Percentiles rank a stretch among this genome's conserved stretches.
Evolutionary conservation across 208 protist genomes (phyloP).

Genomic region (Leptomonas seymouri): DNA sequence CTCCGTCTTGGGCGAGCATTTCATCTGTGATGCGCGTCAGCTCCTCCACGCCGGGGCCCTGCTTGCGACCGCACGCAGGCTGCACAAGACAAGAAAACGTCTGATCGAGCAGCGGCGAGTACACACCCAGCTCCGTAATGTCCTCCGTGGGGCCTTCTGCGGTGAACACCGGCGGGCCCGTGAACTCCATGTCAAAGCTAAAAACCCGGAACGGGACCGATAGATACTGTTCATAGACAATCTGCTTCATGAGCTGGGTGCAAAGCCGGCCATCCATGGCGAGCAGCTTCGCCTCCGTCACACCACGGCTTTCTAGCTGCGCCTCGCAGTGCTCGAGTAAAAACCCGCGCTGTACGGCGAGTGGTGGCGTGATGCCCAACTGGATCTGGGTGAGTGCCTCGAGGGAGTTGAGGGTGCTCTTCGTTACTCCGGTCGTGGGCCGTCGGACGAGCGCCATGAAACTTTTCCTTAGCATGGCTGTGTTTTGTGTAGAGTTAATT

Average conservation of each 20-base stretch:
- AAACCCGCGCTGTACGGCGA: slow-evolving; percentile 74
- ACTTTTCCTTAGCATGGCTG: background rate
- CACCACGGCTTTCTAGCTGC: slow-evolving; percentile 67
- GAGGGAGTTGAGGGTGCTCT: slow-evolving; percentile 53
- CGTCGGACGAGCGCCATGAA: background rate
- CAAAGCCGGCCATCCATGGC: slow-evolving; percentile 82
- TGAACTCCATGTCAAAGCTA: slow-evolving; percentile 92
- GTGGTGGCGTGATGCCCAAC: slow-evolving; percentile 75
- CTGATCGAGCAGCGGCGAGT: slow-evolving; percentile 72
- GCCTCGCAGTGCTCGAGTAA: slow-evolving; percentile 74
- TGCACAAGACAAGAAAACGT: slow-evolving; percentile 76
- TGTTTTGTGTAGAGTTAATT: no score
- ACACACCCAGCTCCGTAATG: slow-evolving; percentile 89
- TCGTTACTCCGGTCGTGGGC: background rate
- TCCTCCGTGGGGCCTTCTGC: slow-evolving; percentile 86
- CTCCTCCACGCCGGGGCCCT: slow-evolving; percentile 61
- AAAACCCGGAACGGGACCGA: slow-evolving; percentile 86
- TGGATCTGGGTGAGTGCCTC: slow-evolving; percentile 87
- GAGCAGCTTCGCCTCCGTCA: slow-evolving; percentile 78
- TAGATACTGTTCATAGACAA: slow-evolving; percentile 86
- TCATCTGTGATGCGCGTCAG: slow-evolving; percentile 82
- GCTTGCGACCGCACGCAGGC: slow-evolving; percentile 57
- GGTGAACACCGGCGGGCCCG: slow-evolving; percentile 82
- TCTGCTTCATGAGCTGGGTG: slow-evolving; percentile 61
- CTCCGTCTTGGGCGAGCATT: slow-evolving; percentile 67